Evolutionary conservation across 306 rosid genomes (phyloP).

Genomic region (Quercus suber): DNA sequence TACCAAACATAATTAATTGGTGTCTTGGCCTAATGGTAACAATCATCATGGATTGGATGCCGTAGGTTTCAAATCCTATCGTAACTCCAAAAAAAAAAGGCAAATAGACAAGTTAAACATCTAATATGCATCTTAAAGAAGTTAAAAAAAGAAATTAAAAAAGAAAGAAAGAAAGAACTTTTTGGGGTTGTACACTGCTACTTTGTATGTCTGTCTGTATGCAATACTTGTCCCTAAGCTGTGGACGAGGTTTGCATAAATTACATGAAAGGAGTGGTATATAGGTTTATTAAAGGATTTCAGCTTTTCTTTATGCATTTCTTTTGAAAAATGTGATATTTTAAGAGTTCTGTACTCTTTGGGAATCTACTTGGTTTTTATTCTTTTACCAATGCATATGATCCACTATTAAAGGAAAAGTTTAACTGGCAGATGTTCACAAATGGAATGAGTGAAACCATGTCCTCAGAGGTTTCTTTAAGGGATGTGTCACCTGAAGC

Average conservation of each 20-base stretch:
- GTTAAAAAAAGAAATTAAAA: background rate
- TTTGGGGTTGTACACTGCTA: background rate
- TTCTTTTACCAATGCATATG: conserved; percentile 4
- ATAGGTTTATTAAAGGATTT: background rate
- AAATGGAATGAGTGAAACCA: conserved; percentile 96
- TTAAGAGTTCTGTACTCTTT: background rate
- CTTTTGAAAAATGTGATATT: background rate
- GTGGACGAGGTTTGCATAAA: background rate
- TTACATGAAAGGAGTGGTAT: background rate
- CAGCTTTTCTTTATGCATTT: background rate
- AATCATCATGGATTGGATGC: too few species aligned
- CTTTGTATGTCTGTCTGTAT: background rate
- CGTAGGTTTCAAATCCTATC: too few species aligned
- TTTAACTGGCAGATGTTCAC: conserved; percentile 82
- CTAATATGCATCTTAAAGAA: background rate
- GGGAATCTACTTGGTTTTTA: conserved; percentile 6
- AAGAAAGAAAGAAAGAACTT: background rate
- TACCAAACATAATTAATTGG: too few species aligned
- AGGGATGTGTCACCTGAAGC: conserved; percentile 84
- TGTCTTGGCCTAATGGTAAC: too few species aligned
- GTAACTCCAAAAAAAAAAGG: too few species aligned
- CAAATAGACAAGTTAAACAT: background rate
- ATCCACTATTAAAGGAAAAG: conserved; percentile 11
- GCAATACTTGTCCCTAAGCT: too few species aligned
- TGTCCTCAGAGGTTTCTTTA: conserved; percentile 62